phyloP scores from a whole-genome alignment of 768 basidiomycete genomes.

The Tulasnella sp. region DNA sequence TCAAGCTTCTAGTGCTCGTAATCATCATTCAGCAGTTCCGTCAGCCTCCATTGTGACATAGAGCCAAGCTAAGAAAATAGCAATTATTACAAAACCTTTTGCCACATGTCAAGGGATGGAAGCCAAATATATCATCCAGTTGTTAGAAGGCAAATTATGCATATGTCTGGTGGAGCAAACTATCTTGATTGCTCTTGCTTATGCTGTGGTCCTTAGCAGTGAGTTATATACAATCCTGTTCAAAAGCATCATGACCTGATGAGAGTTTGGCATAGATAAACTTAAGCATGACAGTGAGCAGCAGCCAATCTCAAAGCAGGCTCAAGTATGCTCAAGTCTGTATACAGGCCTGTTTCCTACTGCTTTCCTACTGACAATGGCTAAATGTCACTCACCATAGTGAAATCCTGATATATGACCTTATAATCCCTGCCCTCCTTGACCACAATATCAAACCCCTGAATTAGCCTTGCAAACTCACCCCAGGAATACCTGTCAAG shows the following conservation, averaged over 20 bases:
- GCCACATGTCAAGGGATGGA: conserved; percentile 85
- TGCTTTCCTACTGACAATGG: not conserved
- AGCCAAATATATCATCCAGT: conserved; percentile 93
- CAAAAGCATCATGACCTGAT: conserved; percentile 11
- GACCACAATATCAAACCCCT: conserved; percentile 63
- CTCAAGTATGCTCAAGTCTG: conserved; percentile 66
- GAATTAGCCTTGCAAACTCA: conserved; percentile 70
- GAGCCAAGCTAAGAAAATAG: conserved; percentile 93
- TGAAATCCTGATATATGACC: conserved; percentile 86
- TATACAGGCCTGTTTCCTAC: conserved; percentile 59
- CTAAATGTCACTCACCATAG: too few species aligned
- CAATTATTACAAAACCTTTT: conserved; percentile 85
- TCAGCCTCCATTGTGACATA: too few species aligned
- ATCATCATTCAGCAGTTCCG: too few species aligned
- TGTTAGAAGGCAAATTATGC: conserved; percentile 90
- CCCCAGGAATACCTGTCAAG: conserved; percentile 88
- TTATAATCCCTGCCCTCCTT: conserved; percentile 82
- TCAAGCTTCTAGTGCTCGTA: too few species aligned
- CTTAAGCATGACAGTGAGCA: conserved; percentile 70
- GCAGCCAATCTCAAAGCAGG: conserved; percentile 63
- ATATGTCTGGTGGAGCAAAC: conserved; percentile 96
- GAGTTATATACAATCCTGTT: conserved; percentile 24
- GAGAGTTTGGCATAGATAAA: conserved; percentile 34
- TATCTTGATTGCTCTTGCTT: conserved; percentile 87
- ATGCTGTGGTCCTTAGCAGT: conserved; percentile 71